A percentile compares a stretch with the other conserved stretches of the same genome.
Conservation (phyloP, 768 basidiomycete genomes). For the Amanita inopinata region DNA sequence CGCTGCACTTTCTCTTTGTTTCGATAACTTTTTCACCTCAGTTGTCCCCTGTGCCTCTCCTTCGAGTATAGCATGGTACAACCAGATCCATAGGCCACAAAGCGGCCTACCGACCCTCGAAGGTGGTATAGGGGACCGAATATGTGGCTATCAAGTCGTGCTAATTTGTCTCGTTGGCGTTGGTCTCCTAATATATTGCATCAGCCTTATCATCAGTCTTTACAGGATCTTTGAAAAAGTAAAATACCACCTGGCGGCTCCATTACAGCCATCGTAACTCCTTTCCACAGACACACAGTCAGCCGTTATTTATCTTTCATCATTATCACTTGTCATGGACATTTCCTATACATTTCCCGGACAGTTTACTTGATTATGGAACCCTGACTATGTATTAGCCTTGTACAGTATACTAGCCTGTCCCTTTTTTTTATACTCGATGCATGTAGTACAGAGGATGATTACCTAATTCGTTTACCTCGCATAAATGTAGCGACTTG, state of each 20-base stretch:
- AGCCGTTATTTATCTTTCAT: background rate
- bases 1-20: constrained; percentile 75
- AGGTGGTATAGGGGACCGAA: constrained; percentile 38
- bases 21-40: constrained; percentile 90
- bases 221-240: constrained; percentile 87
- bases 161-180: constrained; percentile 72
- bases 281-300: background rate
- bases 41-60: constrained; percentile 64
- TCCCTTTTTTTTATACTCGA: too few species aligned
- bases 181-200: constrained; percentile 72
- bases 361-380: background rate
- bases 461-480: too few species aligned
- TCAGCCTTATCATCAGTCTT: constrained; percentile 75
- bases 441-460: too few species aligned
- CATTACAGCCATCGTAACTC: constrained; percentile 13
- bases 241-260: constrained; percentile 50
- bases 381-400: background rate
- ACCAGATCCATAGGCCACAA: constrained; percentile 45
- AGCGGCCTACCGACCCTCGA: constrained; percentile 32
- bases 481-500: too few species aligned
- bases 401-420: too few species aligned
- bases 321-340: background rate
- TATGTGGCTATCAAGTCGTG: constrained; percentile 71
- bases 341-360: too few species aligned
- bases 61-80: constrained; percentile 65